These are phyloP conservation scores for Petunia axillaris DNA, from an alignment of 257 asterid genomes.

Conservation along the genomic window DNA sequence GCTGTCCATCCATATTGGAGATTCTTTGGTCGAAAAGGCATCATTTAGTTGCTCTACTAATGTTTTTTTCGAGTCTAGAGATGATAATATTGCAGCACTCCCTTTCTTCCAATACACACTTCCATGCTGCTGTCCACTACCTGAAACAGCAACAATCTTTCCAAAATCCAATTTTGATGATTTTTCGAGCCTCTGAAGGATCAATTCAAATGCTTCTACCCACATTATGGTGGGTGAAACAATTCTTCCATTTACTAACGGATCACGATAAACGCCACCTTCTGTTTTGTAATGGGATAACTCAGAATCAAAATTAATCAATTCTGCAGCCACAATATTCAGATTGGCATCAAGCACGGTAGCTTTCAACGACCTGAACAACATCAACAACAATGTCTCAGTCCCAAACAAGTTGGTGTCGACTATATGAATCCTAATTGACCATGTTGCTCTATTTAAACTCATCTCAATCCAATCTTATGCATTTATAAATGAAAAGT, in stretches of 20 bases:
- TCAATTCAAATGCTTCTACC: conserved; percentile 90
- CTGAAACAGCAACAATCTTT: conserved; percentile 79
- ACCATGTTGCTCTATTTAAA: no score
- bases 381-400: background rate
- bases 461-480: no score
- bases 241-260: conserved; percentile 64
- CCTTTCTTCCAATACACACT: conserved; percentile 96
- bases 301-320: conserved; percentile 79
- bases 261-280: conserved; percentile 85
- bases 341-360: conserved; percentile 76
- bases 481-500: no score
- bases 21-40: conserved; percentile 77
- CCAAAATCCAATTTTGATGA: conserved; percentile 57
- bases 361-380: conserved; percentile 84
- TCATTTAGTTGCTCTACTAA: conserved; percentile 64
- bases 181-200: conserved; percentile 66
- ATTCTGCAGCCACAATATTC: conserved; percentile 66
- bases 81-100: conserved; percentile 51
- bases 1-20: conserved; percentile 97
- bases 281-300: conserved; percentile 83
- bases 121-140: conserved; percentile 98
- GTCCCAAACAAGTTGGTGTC: no score
- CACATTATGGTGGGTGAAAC: conserved; percentile 95
- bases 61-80: conserved; percentile 54
- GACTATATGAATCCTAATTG: no score